Evolutionary conservation across 1,139 yeast genomes (phyloP), one percentile per base, ranked within the genome.

Genomic region (Pichia sp.): DNA sequence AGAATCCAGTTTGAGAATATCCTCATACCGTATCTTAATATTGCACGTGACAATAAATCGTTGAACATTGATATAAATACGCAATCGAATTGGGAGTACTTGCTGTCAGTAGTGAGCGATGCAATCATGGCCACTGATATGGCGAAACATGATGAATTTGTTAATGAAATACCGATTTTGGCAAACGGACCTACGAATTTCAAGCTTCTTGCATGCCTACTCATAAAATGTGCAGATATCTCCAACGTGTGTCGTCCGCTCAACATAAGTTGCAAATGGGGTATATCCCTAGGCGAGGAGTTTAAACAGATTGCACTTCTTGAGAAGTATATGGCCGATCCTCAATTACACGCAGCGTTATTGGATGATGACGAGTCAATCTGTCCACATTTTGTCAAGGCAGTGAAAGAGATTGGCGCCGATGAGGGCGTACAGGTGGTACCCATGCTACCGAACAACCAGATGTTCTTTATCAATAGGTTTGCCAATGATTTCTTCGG

Each of bases 211-310:
- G 67, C 79, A 29, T 73, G 86, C 20, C 62, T 86, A 41, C 67
- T 88, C 41, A 77, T 88, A 43, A 88, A 88, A 62, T 86, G 95
- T 59, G 96, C 96, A 1, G 97, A 88, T 59, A 87, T 88, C 34
- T 84, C 95, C 23, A 88, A 88, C 56, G 96, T 87, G 19, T 76
- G 95, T 3, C 66, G 97, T 40, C 86, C 88, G 2, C 63, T 85
- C 38, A 63, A 73, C 30, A 76, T 86, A 5, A 79, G 93, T 11
- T 73, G 86, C 2, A 80, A 80, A 58, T 88, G 97, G 96, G 96
- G 95, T 5, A 64, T 74, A 46, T 77, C 78, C 10, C 68, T 88
- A 34, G 70, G 81, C 2, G 64, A 82, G 46, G 97, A 88, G 58
- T 84, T 87, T 50, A 72, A 69, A 32, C 91, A 84, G 53, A 77